Conservation (phyloP, 495 filamentous ascomycete species). For the Penicillium canescens region DNA sequence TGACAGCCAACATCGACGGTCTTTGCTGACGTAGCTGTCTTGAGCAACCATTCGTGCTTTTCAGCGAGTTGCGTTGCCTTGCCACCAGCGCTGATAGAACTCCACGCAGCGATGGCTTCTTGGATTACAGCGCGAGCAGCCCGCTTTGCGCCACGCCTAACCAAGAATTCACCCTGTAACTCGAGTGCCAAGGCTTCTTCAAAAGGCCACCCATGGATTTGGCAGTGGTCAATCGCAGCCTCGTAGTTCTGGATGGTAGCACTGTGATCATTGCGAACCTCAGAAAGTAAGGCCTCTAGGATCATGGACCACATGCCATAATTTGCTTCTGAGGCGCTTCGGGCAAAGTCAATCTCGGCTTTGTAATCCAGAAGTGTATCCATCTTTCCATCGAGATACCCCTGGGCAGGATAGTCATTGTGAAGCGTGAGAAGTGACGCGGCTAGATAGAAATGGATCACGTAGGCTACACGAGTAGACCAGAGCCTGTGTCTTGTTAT, state of each 20-base stretch:
- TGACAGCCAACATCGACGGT: constrained; percentile 72
- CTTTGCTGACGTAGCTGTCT: constrained; percentile 60
- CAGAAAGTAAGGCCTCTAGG: constrained; percentile 70
- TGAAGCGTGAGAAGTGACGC: constrained; percentile 64
- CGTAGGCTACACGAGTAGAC: constrained; percentile 68
- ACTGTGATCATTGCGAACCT: constrained; percentile 63
- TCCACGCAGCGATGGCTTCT: constrained; percentile 73
- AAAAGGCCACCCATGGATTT: constrained; percentile 72
- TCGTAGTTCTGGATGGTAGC: constrained; percentile 68
- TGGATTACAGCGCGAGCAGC: constrained; percentile 71
- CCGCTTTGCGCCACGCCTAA: constrained; percentile 67
- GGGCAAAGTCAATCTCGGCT: constrained; percentile 66
- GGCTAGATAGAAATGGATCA: constrained; percentile 68
- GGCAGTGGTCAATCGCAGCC: constrained; percentile 74
- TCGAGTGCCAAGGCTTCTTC: constrained; percentile 83
- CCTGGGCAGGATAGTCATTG: constrained; percentile 52
- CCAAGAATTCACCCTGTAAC: constrained; percentile 68
- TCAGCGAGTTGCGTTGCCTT: constrained; percentile 69
- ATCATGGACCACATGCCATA: constrained; percentile 76
- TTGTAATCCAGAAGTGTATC: constrained; percentile 58
- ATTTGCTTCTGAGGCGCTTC: constrained; percentile 70
- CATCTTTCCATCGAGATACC: constrained; percentile 54
- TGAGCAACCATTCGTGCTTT: constrained; percentile 71
- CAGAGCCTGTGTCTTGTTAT: constrained; percentile 62
- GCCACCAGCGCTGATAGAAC: constrained; percentile 71